A percentile compares a stretch with the other conserved stretches of the same genome.
Evolutionary conservation across 163 green algal species (phyloP).

Genomic region (Coccomyxa subellipsoidea): DNA sequence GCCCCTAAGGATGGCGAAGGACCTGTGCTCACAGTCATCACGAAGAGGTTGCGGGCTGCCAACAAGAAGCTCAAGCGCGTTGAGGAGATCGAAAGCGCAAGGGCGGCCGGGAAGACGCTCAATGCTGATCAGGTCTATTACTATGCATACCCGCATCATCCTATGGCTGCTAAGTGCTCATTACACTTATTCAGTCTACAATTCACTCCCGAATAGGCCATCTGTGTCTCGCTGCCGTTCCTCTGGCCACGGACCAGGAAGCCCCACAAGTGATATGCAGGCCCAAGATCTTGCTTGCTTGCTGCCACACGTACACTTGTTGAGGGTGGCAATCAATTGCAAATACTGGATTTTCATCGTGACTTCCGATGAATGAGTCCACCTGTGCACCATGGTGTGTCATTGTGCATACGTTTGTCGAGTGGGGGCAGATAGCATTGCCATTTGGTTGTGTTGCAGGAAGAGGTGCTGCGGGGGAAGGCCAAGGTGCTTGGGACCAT

Average conservation of each 20-base stretch:
- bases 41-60: constrained; percentile 37
- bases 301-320: no score
- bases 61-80: constrained; percentile 39
- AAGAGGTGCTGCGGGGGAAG: constrained; percentile 32
- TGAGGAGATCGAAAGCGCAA: constrained; percentile 38
- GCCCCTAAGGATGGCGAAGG: constrained; percentile 11
- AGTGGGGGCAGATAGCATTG: not conserved
- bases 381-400: not conserved
- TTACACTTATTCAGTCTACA: not conserved
- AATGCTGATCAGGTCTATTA: constrained; percentile 47
- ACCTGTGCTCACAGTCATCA: constrained; percentile 25
- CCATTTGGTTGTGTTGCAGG: constrained; percentile 21
- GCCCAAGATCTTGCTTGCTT: no score
- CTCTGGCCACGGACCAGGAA: no score
- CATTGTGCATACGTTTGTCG: not conserved
- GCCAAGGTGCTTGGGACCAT: constrained; percentile 28
- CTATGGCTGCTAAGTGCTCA: not conserved
- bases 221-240: not conserved
- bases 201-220: not conserved
- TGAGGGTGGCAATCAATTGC: no score
- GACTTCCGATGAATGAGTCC: not conserved
- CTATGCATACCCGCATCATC: not conserved
- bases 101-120: constrained; percentile 34
- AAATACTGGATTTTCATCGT: not conserved
- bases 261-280: no score